Evolutionary conservation across 78 protist species (phyloP).

Genomic region (Trichosphaerium sp.): DNA sequence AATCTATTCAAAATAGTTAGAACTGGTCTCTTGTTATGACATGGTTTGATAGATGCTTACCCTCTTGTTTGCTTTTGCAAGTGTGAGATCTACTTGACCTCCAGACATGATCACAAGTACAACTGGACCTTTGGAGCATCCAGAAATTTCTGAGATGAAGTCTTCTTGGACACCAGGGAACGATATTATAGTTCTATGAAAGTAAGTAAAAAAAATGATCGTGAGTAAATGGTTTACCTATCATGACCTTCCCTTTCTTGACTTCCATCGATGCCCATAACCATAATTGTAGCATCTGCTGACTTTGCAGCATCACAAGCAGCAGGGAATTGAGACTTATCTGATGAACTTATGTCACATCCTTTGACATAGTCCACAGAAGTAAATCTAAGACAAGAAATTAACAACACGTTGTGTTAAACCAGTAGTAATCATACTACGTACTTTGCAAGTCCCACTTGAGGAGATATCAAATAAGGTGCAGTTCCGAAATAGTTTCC

Average conservation of each 20-base stretch:
- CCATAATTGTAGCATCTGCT: constrained; percentile 12
- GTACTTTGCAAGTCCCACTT: too few relatives aligned
- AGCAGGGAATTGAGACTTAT: constrained; percentile 1
- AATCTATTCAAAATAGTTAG: background rate
- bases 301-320: constrained; percentile 6
- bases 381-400: too few relatives aligned
- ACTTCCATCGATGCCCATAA: constrained; percentile 16
- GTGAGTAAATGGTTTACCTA: background rate
- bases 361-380: constrained; percentile 5
- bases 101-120: constrained; percentile 1
- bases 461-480: too few relatives aligned
- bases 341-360: background rate
- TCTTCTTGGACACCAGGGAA: constrained; percentile 25
- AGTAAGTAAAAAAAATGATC: background rate
- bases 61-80: background rate
- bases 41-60: too few relatives aligned
- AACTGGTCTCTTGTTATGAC: too few relatives aligned
- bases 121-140: background rate
- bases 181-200: background rate
- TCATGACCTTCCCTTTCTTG: background rate
- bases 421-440: too few relatives aligned
- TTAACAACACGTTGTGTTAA: too few relatives aligned
- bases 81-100: background rate
- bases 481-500: background rate
- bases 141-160: background rate